Evolutionary conservation across 2,329 filamentous ascomycete species (phyloP).

Genomic region (Neonectria magnoliae): DNA sequence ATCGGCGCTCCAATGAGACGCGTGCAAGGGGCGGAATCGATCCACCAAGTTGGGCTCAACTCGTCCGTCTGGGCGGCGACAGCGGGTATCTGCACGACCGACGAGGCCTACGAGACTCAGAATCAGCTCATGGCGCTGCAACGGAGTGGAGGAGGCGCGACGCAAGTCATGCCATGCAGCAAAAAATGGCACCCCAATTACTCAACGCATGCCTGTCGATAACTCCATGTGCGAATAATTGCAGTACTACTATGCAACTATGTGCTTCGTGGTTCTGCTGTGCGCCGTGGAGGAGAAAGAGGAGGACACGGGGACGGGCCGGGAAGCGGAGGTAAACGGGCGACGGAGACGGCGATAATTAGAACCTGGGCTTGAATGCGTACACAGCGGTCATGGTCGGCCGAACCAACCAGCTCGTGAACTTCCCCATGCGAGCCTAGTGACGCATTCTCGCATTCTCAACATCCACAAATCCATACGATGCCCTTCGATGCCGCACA

Average conservation of each 20-base stretch:
- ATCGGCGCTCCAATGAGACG: slow-evolving; percentile 33
- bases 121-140: slow-evolving; percentile 40
- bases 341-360: slow-evolving; percentile 2
- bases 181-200: slow-evolving; percentile 15
- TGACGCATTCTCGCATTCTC: slow-evolving; percentile 9
- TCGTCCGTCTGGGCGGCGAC: slow-evolving; percentile 26
- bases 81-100: slow-evolving; percentile 37
- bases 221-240: neutral
- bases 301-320: neutral
- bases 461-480: neutral
- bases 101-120: slow-evolving; percentile 25
- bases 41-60: slow-evolving; percentile 38
- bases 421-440: neutral
- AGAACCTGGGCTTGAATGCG: neutral
- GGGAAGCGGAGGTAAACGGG: neutral
- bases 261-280: too few relatives aligned
- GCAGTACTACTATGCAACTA: too few relatives aligned
- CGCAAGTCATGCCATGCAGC: slow-evolving; percentile 40
- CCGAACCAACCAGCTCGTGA: slow-evolving; percentile 2
- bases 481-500: neutral
- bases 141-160: slow-evolving; percentile 23
- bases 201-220: neutral
- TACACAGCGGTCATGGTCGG: neutral
- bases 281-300: neutral
- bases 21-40: slow-evolving; percentile 30